Conservation (phyloP, 129 eudicot species). For the Tagetes erecta region DNA sequence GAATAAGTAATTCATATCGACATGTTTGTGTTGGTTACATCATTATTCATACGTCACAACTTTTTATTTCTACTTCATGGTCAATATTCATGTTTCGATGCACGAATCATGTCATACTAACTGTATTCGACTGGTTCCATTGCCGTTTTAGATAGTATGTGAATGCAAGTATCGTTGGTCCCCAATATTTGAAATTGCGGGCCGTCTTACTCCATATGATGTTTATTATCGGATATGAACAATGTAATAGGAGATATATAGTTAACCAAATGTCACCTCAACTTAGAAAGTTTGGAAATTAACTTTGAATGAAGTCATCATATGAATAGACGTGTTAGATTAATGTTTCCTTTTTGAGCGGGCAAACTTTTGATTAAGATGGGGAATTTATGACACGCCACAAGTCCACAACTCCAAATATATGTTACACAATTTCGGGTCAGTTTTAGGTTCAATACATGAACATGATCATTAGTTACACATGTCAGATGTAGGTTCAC, state of each 20-base stretch:
- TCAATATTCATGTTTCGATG: background rate
- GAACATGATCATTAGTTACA: no score
- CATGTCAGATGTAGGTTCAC: no score
- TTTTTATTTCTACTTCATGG: background rate
- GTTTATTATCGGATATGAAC: background rate
- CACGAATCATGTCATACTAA: background rate
- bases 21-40: background rate
- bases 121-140: constrained; percentile 1
- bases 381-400: no score
- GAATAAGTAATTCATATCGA: no score
- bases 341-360: background rate
- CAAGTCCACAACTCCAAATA: no score
- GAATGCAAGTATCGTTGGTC: background rate
- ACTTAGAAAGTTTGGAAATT: background rate
- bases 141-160: background rate
- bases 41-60: background rate
- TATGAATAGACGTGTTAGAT: background rate
- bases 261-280: background rate
- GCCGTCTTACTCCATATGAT: background rate
- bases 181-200: background rate
- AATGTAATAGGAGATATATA: background rate
- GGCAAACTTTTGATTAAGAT: background rate
- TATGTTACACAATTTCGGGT: no score
- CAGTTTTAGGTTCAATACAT: no score
- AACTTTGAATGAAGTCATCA: constrained; percentile 1